Evolutionary conservation across 2,329 filamentous ascomycete genomes (phyloP).

Genomic region (Claviceps purpurea): DNA sequence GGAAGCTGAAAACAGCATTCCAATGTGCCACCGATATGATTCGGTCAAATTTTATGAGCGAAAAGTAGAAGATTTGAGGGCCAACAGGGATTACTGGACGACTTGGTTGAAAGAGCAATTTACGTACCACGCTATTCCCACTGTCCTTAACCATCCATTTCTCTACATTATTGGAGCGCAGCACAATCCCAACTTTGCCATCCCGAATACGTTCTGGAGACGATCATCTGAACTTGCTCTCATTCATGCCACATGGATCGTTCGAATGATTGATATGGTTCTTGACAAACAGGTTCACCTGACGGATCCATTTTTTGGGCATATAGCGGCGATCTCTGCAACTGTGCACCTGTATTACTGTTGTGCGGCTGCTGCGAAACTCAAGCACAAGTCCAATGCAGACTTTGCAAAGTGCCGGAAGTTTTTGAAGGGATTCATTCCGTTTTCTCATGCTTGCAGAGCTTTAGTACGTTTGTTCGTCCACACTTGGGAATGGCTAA

Average conservation of each 20-base stretch:
- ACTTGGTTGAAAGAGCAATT: constrained; percentile 41
- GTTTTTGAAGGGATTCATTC: constrained; percentile 34
- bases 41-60: constrained; percentile 38
- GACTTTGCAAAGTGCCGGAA: constrained; percentile 37
- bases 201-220: constrained; percentile 41
- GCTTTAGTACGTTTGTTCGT: constrained; percentile 24
- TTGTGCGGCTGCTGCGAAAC: constrained; percentile 31
- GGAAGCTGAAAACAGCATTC: constrained; percentile 33
- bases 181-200: constrained; percentile 36
- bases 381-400: constrained; percentile 37
- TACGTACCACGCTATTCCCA: constrained; percentile 37
- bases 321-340: constrained; percentile 36
- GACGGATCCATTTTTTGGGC: constrained; percentile 37
- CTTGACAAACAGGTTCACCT: constrained; percentile 34
- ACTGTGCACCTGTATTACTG: constrained; percentile 41
- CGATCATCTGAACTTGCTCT: constrained; percentile 36
- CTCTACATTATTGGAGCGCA: constrained; percentile 38
- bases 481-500: neutral
- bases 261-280: constrained; percentile 40
- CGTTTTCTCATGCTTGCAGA: constrained; percentile 31
- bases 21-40: constrained; percentile 38
- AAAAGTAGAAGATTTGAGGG: constrained; percentile 29
- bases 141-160: constrained; percentile 39
- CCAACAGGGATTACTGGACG: constrained; percentile 34
- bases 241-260: constrained; percentile 39